Evolutionary conservation across 192 early-diverging fungal species (phyloP).

Genomic region (Backusella westeae): DNA sequence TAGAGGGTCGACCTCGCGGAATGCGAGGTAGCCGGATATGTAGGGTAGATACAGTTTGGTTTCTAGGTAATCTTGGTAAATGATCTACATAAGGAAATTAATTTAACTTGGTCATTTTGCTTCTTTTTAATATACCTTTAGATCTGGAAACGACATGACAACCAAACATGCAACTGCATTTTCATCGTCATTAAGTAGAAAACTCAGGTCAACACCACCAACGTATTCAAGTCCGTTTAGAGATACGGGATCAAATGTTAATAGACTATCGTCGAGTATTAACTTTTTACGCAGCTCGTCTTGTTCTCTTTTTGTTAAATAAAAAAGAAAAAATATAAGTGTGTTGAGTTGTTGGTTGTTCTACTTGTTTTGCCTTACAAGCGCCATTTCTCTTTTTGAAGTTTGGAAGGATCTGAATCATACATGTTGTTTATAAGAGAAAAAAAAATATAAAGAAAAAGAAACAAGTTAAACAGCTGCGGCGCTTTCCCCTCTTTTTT

Average conservation of each 20-base stretch:
- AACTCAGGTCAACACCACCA: conserved; percentile 80
- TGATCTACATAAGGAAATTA: conserved; percentile 31
- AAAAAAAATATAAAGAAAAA: not conserved
- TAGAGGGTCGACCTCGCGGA: conserved; percentile 77
- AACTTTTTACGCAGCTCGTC: not conserved
- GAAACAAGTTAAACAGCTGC: not conserved
- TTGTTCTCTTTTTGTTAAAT: conserved; percentile 4
- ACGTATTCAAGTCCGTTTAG: conserved; percentile 48
- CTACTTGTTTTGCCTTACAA: not conserved
- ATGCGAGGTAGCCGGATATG: conserved; percentile 88
- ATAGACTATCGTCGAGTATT: not conserved
- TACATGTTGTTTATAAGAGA: not conserved
- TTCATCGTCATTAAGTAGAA: conserved; percentile 47
- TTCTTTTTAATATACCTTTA: conserved; percentile 40
- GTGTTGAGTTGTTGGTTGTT: not conserved
- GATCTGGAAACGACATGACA: conserved; percentile 65
- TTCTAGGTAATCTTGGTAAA: conserved; percentile 60
- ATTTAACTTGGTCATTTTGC: not conserved
- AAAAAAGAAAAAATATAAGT: not conserved
- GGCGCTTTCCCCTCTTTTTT: not conserved
- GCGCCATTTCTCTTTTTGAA: conserved; percentile 14
- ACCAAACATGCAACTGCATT: conserved; percentile 73
- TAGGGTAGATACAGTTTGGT: conserved; percentile 76
- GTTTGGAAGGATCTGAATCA: conserved; percentile 3
- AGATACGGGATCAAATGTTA: conserved; percentile 10